Evolutionary conservation across 495 filamentous ascomycete species (phyloP).

Genomic region (Aspergillus heteromorphus): DNA sequence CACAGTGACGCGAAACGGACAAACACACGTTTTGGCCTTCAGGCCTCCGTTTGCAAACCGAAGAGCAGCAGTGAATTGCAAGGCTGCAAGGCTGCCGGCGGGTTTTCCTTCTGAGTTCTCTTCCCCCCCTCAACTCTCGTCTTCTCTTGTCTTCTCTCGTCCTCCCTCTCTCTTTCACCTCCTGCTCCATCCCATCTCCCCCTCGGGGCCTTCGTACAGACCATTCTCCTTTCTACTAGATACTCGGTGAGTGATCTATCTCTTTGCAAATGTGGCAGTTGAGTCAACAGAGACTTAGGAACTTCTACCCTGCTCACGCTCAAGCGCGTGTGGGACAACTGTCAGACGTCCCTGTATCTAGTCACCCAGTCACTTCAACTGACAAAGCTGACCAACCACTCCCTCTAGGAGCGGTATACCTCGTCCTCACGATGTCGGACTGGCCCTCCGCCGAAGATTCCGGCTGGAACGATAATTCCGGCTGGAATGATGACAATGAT

Average conservation of each 20-base stretch:
- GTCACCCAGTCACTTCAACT: background rate
- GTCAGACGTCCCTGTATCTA: background rate
- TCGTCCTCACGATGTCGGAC: background rate
- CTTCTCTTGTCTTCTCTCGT: background rate
- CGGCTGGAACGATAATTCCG: background rate
- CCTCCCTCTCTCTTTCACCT: background rate
- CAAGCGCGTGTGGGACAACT: background rate
- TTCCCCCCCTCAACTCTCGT: no score
- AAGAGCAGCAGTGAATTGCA: no score
- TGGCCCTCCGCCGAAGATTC: background rate
- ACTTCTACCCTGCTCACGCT: background rate
- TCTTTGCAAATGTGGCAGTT: no score
- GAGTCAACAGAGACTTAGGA: no score
- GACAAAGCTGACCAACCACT: background rate
- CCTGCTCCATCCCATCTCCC: background rate
- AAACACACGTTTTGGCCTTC: no score
- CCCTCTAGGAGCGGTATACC: background rate
- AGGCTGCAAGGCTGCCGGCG: no score
- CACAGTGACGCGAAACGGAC: background rate
- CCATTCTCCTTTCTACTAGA: background rate
- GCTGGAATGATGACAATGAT: slow-evolving; percentile 1
- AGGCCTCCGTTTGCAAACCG: no score
- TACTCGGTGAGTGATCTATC: background rate
- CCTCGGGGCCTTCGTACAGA: background rate
- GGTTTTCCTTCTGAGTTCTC: no score